phyloP scores from a whole-genome alignment of 352 stramenopile genomes.

The Phytophthora agathidicida region DNA sequence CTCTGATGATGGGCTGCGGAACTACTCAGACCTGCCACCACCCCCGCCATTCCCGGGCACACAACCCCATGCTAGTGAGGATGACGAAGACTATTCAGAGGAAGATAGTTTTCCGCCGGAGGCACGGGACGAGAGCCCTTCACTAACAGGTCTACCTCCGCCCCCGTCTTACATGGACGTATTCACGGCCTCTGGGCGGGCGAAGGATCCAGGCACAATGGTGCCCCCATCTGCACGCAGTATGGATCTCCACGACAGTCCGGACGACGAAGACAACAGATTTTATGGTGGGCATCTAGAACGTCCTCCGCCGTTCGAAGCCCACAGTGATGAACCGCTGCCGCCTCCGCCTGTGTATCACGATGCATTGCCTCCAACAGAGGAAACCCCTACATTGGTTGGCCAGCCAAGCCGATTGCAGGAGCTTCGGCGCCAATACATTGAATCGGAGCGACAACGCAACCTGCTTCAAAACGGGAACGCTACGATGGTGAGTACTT shows the following conservation, averaged over 20 bases:
- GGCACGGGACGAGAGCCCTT: constrained; percentile 28
- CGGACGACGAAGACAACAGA: constrained; percentile 27
- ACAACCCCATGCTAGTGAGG: constrained; percentile 1
- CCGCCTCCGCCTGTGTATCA: constrained; percentile 24
- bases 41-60: constrained; percentile 27
- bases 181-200: constrained; percentile 50
- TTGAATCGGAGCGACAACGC: constrained; percentile 63
- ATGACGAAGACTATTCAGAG: constrained; percentile 27
- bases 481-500: constrained; percentile 57
- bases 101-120: constrained; percentile 43
- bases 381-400: constrained; percentile 19
- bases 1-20: constrained; percentile 16
- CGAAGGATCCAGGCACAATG: constrained; percentile 22
- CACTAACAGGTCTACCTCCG: constrained; percentile 37
- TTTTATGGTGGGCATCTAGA: constrained; percentile 28
- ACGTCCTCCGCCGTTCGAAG: constrained; percentile 38
- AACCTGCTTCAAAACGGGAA: constrained; percentile 45
- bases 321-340: constrained; percentile 17
- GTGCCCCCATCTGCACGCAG: constrained; percentile 24
- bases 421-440: constrained; percentile 71
- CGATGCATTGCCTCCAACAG: constrained; percentile 15
- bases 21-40: constrained; percentile 23
- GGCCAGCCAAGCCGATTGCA: constrained; percentile 48
- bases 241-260: constrained; percentile 31
- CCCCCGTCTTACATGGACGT: constrained; percentile 62